Base-by-base conservation (phyloP, 2,329 filamentous ascomycete species). In the Seiridium unicorne region DNA sequence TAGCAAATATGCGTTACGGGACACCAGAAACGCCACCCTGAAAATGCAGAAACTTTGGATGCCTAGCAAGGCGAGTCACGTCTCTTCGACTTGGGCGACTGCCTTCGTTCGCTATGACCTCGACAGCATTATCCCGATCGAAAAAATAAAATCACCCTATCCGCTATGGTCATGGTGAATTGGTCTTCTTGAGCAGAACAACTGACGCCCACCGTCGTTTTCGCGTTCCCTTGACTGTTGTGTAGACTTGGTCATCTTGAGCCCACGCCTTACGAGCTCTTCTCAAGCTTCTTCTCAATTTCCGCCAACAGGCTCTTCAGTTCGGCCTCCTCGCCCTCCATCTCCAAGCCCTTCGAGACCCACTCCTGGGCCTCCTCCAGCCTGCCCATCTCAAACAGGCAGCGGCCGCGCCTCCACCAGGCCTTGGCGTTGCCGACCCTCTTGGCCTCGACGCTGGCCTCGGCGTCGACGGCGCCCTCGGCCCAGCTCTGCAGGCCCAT, bases 331-430 rank as follows among this genome's bases (percentile, higher is more conserved):
- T 84, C 86, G 10, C 89, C 90, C 78, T 96, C 93, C 73, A 93
- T 88, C 79, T 97, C 94, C 60, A 97, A 75, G 0, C 87, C 93
- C 71, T 86, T 83, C 65, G 83, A 84, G 46, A 97, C 83, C 87
- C 93, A 96, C 64, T 89, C 87, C 68, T 81, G 81, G 1, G 93
- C 93, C 84, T 98, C 94, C 59, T 91, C 87, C 70, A 91, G 77
- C 62, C 94, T 77, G 1, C 90, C 90, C 95, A 98, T 98, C 85
- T 99, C 95, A 65, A 89, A 77, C 71, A 98, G 76, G 72, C 92
- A 96, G 78, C 87, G 88, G 8, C 91, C 95, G 63, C 91, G 82
- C 63, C 95, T 83, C 89, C 92, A 97, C 92, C 94, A 98, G 0
- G 89, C 93, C 85, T 98, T 98, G 1, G 91, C 88, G 74, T 99